phyloP scores from a whole-genome alignment of 139 green algal genomes.

The Astrephomene gubernaculifera region DNA sequence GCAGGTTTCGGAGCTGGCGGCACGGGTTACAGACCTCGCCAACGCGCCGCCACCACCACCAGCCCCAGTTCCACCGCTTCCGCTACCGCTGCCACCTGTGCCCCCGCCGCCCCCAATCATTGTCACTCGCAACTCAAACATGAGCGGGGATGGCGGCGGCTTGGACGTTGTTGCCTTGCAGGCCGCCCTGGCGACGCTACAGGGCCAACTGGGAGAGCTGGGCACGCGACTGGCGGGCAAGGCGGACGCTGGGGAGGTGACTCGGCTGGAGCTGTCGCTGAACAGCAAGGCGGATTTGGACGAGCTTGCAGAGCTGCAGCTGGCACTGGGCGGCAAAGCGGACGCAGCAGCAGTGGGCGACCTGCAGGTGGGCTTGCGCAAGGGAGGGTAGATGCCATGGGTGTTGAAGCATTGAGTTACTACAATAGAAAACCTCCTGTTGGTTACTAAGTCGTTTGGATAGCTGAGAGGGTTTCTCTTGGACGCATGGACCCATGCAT shows the following conservation, averaged over 20 bases:
- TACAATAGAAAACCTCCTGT: too few relatives aligned
- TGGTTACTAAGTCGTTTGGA: too few relatives aligned
- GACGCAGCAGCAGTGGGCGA: constrained; percentile 13
- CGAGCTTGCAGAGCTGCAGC: constrained; percentile 25
- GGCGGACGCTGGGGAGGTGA: constrained; percentile 15
- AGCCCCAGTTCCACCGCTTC: too few relatives aligned
- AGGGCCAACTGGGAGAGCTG: constrained; percentile 34
- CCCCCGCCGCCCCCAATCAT: background rate
- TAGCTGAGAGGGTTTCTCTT: too few relatives aligned
- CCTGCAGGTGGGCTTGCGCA: constrained; percentile 44
- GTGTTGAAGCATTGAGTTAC: background rate
- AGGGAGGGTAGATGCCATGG: too few relatives aligned
- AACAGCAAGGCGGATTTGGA: constrained; percentile 44
- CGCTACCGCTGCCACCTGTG: background rate
- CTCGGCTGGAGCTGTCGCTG: constrained; percentile 24
- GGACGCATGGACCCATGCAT: too few relatives aligned
- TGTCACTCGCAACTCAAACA: background rate
- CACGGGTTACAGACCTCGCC: background rate
- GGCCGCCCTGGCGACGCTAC: constrained; percentile 4
- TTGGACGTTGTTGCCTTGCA: background rate
- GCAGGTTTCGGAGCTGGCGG: constrained; percentile 3
- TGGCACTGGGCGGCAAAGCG: constrained; percentile 30
- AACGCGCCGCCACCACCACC: background rate
- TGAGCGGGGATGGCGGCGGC: background rate
- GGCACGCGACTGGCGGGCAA: constrained; percentile 32